Evolutionary conservation across 2,329 filamentous ascomycete genomes (phyloP).

Genomic region (Elsinoe australis): DNA sequence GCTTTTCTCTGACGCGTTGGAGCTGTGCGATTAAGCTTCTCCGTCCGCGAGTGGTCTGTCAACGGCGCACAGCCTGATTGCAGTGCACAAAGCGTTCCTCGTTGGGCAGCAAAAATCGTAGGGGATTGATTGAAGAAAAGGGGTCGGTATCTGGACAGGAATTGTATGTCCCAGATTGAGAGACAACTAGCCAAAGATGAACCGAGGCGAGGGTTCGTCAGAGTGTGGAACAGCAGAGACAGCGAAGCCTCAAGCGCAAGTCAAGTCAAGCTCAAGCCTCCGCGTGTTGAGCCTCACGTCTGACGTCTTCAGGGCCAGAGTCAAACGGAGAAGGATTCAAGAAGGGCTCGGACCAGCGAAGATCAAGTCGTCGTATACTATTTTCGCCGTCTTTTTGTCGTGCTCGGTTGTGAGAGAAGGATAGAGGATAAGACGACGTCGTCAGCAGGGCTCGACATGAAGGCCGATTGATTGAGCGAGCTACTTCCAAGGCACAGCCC

Average conservation of each 20-base stretch:
- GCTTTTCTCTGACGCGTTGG: neutral
- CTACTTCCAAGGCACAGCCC: constrained; percentile 10
- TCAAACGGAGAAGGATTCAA: constrained; percentile 9
- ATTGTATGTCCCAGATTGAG: neutral
- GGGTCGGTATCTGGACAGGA: too few species aligned
- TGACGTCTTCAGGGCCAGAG: constrained; percentile 9
- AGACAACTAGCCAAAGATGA: constrained; percentile 8
- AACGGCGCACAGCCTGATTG: too few species aligned
- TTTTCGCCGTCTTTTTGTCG: neutral
- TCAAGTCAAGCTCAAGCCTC: neutral
- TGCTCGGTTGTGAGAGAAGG: neutral
- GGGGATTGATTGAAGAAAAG: neutral
- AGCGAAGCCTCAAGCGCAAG: constrained; percentile 5
- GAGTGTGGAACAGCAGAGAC: constrained; percentile 3
- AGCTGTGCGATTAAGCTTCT: neutral
- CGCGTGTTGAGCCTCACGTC: neutral
- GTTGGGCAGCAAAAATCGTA: neutral
- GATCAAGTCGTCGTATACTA: constrained; percentile 2
- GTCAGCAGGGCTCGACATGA: too few species aligned
- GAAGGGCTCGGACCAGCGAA: constrained; percentile 1
- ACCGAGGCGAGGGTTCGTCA: constrained; percentile 1
- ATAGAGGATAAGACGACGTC: neutral
- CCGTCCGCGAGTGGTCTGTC: neutral
- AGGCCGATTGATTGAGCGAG: neutral
- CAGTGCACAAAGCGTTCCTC: neutral